Base-by-base conservation (phyloP, 306 rosid species). In the Abrus pulchellus region DNA sequence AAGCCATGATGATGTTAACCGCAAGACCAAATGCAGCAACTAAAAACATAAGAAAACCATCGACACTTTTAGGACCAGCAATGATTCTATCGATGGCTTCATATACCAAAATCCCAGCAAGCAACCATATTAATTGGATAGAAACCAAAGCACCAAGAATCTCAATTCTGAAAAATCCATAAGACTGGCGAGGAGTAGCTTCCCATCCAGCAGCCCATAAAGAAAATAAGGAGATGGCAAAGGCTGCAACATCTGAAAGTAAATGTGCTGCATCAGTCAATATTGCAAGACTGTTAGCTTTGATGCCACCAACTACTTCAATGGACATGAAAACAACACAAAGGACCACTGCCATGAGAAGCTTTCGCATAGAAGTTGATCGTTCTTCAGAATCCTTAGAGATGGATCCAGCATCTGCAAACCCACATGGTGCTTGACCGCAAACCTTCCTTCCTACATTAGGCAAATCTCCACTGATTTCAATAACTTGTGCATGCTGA, bases 131-230 rank as follows among this genome's bases (percentile, higher is more conserved):
- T 49, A 92, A 56, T 47, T 92, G 97, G 66, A 92, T 92, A 9
- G 97, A 92, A 70, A 92, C 88, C 87, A 92, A 76, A 78, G 97
- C 89, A 40, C 97, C 97, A 3, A 92, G 92, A 88, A 92, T 92
- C 85, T 92, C 97, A 62, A 92, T 77, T 80, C 97, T 86, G 62
- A 84, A 90, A 79, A 92, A 92, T 52, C 97, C 97, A 13, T 92
- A 92, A 5, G 94, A 90, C 77, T 90, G 97, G 61, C 97, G 94
- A 29, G 97, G 97, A 63, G 75, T 92, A 72, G 97, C 94, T 80
- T 90, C 92, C 97, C 94, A 92, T 62, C 94, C 89, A 12, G 92
- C 90, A 79, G 94, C 97, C 97, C 97, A 92, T 52, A 92, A 62
- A 28, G 97, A 85, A 70, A 92, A 88, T 70, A 92, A 81, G 59